Evolutionary conservation across 192 early-diverging fungal genomes (phyloP).

Genomic region (Gryganskiella cystojenkinii): DNA sequence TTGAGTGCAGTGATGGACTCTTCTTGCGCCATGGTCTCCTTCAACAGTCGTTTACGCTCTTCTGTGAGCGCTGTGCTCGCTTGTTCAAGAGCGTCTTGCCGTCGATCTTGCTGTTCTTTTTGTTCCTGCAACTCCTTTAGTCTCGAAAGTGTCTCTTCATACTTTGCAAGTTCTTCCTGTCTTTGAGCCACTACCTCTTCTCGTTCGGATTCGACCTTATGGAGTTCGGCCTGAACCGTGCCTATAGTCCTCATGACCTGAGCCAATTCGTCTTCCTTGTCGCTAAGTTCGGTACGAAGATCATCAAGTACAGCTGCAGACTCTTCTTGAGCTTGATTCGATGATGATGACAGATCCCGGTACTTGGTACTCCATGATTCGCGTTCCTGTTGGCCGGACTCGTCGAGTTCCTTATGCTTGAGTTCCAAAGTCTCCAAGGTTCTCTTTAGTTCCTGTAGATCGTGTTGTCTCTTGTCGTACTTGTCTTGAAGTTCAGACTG

Average conservation of each 20-base stretch:
- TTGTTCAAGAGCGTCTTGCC: background rate
- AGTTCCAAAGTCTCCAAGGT: slow-evolving; percentile 4
- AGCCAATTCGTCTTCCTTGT: slow-evolving; percentile 3
- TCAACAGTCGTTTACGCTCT: slow-evolving; percentile 14
- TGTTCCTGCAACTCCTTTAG: slow-evolving; percentile 15
- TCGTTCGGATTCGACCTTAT: slow-evolving; percentile 16
- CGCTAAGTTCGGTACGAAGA: slow-evolving; percentile 2
- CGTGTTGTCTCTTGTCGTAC: slow-evolving; percentile 17
- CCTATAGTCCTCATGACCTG: slow-evolving; percentile 20
- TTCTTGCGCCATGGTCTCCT: slow-evolving; percentile 6
- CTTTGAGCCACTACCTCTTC: slow-evolving; percentile 21
- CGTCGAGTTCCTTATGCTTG: slow-evolving; percentile 12
- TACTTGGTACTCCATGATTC: slow-evolving; percentile 10
- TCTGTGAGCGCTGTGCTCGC: background rate
- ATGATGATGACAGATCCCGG: background rate
- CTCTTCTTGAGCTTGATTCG: slow-evolving; percentile 1
- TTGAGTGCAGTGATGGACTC: slow-evolving; percentile 15
- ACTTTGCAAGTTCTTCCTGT: slow-evolving; percentile 15
- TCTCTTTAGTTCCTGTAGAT: slow-evolving; percentile 13
- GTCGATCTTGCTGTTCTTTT: background rate
- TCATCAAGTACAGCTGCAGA: background rate
- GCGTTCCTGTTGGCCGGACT: slow-evolving; percentile 1
- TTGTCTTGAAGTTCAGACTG: slow-evolving; percentile 7
- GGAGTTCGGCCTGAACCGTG: slow-evolving; percentile 27
- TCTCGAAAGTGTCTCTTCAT: background rate